Evolutionary conservation across 2,329 filamentous ascomycete species (phyloP).

Genomic region (Aureobasidium sp.): DNA sequence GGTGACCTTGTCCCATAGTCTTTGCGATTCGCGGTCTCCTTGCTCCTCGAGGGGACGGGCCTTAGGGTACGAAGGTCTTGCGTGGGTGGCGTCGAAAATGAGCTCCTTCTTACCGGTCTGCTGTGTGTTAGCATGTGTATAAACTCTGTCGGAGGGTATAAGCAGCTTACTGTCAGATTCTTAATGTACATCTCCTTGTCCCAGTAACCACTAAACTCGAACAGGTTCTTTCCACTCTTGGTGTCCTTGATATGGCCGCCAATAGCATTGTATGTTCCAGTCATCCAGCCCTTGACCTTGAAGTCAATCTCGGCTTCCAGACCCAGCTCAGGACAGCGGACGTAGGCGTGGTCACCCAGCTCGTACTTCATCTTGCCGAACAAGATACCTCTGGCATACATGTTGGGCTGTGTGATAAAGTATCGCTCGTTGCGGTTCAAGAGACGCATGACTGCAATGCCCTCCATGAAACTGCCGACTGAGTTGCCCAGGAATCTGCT

Average conservation of each 20-base stretch:
- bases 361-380: conserved; percentile 99
- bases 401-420: conserved; percentile 93
- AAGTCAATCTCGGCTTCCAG: conserved; percentile 91
- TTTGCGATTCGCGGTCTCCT: conserved; percentile 82
- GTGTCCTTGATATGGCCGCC: conserved; percentile 86
- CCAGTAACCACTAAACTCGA: conserved; percentile 87
- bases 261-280: conserved; percentile 93
- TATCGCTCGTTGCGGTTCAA: conserved; percentile 86
- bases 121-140: background rate
- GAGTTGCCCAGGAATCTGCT: conserved; percentile 97
- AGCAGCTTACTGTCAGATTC: conserved; percentile 66
- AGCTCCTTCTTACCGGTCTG: conserved; percentile 84
- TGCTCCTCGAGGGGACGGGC: conserved; percentile 79
- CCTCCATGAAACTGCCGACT: conserved; percentile 96
- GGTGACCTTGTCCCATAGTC: conserved; percentile 74
- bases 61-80: conserved; percentile 67
- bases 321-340: conserved; percentile 81
- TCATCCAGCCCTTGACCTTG: conserved; percentile 97
- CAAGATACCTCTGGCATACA: conserved; percentile 94
- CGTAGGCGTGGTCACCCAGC: conserved; percentile 89
- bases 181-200: conserved; percentile 92
- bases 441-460: conserved; percentile 77
- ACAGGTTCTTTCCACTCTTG: conserved; percentile 78
- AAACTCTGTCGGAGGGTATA: background rate
- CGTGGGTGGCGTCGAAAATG: conserved; percentile 77